phyloP scores from a whole-genome alignment of 2,329 filamentous ascomycete species.

The Aspergillus sp. region DNA sequence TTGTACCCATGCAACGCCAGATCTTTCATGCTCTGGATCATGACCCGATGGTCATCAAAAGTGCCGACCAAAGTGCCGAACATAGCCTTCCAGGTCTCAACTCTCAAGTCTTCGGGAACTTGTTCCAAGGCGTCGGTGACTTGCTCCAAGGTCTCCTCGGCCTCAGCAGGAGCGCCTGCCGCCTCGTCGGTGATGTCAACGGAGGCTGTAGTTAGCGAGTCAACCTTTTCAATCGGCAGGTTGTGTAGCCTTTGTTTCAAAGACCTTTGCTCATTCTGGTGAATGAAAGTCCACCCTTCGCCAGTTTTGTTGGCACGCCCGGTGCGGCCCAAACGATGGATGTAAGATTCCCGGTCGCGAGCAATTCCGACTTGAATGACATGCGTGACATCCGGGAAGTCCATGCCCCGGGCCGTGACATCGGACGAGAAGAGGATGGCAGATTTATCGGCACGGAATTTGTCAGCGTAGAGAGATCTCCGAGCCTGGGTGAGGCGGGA shows the following conservation, averaged over 20 bases:
- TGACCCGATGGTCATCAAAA: conserved; percentile 35
- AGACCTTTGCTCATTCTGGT: conserved; percentile 49
- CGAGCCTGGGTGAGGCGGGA: conserved; percentile 69
- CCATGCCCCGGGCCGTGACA: conserved; percentile 79
- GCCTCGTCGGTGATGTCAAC: conserved; percentile 11
- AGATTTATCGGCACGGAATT: conserved; percentile 64
- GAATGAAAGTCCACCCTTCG: conserved; percentile 61
- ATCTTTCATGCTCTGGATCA: conserved; percentile 47
- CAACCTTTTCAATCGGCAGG: conserved; percentile 15
- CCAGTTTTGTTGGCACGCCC: conserved; percentile 65
- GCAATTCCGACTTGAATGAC: conserved; percentile 72
- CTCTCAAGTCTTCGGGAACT: conserved; percentile 26
- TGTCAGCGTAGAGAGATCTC: conserved; percentile 69
- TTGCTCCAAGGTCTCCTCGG: conserved; percentile 26
- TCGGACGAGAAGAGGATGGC: conserved; percentile 75
- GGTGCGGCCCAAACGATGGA: conserved; percentile 75
- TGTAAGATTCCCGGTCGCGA: conserved; percentile 66
- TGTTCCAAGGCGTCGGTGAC: conserved; percentile 45
- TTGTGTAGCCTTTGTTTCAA: conserved; percentile 36
- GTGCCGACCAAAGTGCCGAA: conserved; percentile 21
- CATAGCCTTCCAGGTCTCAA: conserved; percentile 30
- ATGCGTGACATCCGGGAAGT: conserved; percentile 77
- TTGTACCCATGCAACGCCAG: conserved; percentile 46
- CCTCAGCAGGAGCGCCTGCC: conserved; percentile 5
- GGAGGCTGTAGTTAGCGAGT: conserved; percentile 15